Percentiles rank a stretch among this genome's conserved stretches.
phyloP scores from a whole-genome alignment of 495 filamentous ascomycete genomes.

The Entonaema liquescens region DNA sequence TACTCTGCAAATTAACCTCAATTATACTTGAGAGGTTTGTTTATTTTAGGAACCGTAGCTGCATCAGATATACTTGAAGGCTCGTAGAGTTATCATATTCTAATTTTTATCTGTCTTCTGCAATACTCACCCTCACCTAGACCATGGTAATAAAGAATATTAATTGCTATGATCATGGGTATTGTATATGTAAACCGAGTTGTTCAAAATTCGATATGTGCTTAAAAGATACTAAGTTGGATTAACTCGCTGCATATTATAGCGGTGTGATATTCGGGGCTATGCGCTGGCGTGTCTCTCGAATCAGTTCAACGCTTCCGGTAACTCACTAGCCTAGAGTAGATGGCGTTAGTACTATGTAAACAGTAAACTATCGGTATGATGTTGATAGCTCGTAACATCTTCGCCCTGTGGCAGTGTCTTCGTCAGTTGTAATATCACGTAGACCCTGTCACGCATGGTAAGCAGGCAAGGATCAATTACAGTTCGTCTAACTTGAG shows the following conservation, averaged over 20 bases:
- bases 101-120: background rate
- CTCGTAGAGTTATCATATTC: background rate
- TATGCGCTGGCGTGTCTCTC: constrained; percentile 21
- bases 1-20: too few species aligned
- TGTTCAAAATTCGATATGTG: background rate
- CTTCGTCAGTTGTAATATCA: background rate
- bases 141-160: background rate
- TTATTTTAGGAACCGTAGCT: too few species aligned
- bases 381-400: too few species aligned
- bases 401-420: background rate
- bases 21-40: too few species aligned
- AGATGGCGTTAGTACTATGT: background rate
- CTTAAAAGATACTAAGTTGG: background rate
- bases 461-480: background rate
- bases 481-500: background rate
- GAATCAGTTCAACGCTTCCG: background rate
- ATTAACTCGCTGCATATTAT: background rate
- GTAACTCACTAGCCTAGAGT: background rate
- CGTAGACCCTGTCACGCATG: background rate
- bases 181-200: background rate
- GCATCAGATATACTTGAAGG: background rate
- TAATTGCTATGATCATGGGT: background rate
- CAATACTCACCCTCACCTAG: background rate
- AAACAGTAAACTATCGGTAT: background rate
- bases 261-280: constrained; percentile 7